phyloP scores from a whole-genome alignment of 75 land plant species.

The Cunninghamia lanceolata region DNA sequence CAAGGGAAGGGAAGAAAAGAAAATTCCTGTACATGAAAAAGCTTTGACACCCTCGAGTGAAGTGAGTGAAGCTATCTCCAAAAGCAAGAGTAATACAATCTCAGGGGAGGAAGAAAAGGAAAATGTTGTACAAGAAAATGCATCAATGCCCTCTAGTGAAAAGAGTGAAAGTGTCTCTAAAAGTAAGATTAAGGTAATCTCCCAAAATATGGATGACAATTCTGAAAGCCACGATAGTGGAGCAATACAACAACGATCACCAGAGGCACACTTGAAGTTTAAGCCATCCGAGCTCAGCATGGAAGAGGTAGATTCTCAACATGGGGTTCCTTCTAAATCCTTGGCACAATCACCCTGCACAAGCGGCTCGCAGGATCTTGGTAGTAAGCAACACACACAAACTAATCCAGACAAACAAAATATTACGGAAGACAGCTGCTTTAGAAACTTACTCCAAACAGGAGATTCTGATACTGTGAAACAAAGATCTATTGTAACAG shows the following conservation, averaged over 20 bases:
- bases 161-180: neutral
- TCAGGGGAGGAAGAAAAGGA: neutral
- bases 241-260: neutral
- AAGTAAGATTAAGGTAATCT: neutral
- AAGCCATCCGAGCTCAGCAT: neutral
- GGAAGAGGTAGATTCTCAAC: neutral
- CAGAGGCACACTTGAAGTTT: constrained; percentile 3
- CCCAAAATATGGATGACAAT: neutral
- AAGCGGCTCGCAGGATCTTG: neutral
- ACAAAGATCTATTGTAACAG: neutral
- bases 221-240: neutral
- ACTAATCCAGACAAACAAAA: neutral
- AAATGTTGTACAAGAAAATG: neutral
- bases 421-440: neutral
- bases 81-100: neutral
- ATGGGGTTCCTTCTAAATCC: neutral
- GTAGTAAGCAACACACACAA: neutral
- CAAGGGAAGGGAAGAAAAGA: neutral
- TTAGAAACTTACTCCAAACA: neutral
- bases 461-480: neutral
- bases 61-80: neutral
- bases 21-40: neutral
- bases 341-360: neutral
- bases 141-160: neutral
- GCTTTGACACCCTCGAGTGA: neutral